Evolutionary conservation across 768 basidiomycete species (phyloP).

Genomic region (Collybia sp.): DNA sequence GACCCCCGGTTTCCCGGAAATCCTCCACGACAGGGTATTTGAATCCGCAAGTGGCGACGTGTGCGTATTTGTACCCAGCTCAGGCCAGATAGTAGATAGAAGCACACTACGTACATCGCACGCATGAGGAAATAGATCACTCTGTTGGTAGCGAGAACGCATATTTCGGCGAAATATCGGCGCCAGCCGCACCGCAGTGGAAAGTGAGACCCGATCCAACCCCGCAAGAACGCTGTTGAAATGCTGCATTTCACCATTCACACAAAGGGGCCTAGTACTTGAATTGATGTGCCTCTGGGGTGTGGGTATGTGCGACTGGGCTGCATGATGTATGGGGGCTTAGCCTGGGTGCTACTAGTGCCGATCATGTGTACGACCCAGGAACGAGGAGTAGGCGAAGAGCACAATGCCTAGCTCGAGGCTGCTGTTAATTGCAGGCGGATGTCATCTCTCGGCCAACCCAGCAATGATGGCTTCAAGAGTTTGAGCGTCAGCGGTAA

Average conservation of each 20-base stretch:
- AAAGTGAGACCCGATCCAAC: conserved; percentile 1
- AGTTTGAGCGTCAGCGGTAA: conserved; percentile 43
- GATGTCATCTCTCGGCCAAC: neutral
- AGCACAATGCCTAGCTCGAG: conserved; percentile 51
- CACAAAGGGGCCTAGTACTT: neutral
- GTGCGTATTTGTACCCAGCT: too few relatives aligned
- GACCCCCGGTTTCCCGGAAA: too few relatives aligned
- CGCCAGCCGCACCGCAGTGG: conserved; percentile 49
- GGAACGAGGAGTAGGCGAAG: conserved; percentile 65
- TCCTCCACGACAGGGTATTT: too few relatives aligned
- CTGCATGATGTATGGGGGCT: conserved; percentile 60
- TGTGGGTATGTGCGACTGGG: conserved; percentile 55
- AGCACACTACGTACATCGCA: too few relatives aligned
- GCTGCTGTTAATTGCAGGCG: neutral
- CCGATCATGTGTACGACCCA: conserved; percentile 60
- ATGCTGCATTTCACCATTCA: conserved; percentile 30
- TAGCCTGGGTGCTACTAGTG: conserved; percentile 62
- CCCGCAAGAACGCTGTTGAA: conserved; percentile 55
- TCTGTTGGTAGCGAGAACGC: too few relatives aligned
- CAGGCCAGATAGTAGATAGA: too few relatives aligned
- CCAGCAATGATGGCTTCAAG: conserved; percentile 68
- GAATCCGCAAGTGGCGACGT: too few relatives aligned
- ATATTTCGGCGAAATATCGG: conserved; percentile 68
- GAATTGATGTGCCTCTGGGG: neutral
- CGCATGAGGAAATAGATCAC: too few relatives aligned